These are phyloP conservation scores for Tolypocladium endophyticum DNA, from an alignment of 2,329 filamentous ascomycete genomes.

Conservation along the genomic window DNA sequence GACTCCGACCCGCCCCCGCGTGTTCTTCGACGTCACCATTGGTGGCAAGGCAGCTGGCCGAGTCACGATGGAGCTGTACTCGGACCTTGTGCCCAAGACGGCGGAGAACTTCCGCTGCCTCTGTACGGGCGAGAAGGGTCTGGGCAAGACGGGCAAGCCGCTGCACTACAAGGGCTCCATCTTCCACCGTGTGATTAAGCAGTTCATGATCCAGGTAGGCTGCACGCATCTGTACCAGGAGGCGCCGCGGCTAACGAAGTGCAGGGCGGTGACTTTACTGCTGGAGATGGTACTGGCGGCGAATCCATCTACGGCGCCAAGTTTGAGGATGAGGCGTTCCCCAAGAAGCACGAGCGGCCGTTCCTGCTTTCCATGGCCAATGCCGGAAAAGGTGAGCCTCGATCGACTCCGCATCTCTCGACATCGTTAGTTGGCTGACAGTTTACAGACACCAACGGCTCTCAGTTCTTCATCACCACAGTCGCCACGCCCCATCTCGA, in stretches of 20 bases:
- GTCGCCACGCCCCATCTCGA: constrained; percentile 91
- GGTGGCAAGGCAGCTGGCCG: constrained; percentile 64
- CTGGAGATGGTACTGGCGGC: constrained; percentile 86
- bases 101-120: constrained; percentile 92
- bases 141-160: constrained; percentile 69
- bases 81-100: constrained; percentile 77
- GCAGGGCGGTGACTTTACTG: constrained; percentile 96
- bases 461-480: constrained; percentile 97
- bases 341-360: constrained; percentile 80
- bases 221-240: neutral
- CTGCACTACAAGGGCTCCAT: constrained; percentile 86
- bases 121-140: constrained; percentile 90
- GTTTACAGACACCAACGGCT: constrained; percentile 73
- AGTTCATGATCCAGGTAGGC: constrained; percentile 72
- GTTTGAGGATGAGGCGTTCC: constrained; percentile 95
- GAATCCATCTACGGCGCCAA: constrained; percentile 97
- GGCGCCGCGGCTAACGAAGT: neutral
- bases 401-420: neutral
- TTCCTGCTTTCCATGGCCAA: constrained; percentile 98
- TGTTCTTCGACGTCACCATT: constrained; percentile 90
- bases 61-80: constrained; percentile 75
- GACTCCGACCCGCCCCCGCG: constrained; percentile 53
- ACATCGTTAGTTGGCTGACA: neutral
- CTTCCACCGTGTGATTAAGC: constrained; percentile 96
- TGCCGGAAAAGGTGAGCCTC: constrained; percentile 68